These are phyloP conservation scores for Henningerozyma blattae DNA, from an alignment of 805 yeast species.

Conservation along the genomic window DNA sequence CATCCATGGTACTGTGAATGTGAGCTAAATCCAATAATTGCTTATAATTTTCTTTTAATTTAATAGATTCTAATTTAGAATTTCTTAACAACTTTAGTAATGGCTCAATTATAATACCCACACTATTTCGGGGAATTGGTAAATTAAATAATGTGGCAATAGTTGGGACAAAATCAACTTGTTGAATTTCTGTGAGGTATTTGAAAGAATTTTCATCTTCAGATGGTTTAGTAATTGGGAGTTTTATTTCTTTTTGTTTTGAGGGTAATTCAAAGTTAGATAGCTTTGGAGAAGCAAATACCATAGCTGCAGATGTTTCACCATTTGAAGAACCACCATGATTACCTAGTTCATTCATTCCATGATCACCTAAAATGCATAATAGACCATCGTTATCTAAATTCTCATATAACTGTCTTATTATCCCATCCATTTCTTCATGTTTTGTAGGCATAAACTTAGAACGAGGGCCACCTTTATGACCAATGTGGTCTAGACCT, in stretches of 20 bases:
- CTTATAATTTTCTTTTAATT: conserved; percentile 37
- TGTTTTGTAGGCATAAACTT: conserved; percentile 75
- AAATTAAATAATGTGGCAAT: conserved; percentile 66
- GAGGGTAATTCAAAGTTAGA: conserved; percentile 13
- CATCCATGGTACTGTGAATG: conserved; percentile 2
- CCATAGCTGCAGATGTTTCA: conserved; percentile 80
- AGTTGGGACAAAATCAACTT: conserved; percentile 91
- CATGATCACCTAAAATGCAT: conserved; percentile 85
- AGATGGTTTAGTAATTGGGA: conserved; percentile 5
- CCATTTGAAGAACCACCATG: conserved; percentile 94
- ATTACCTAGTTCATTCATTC: conserved; percentile 91
- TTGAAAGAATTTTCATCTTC: conserved; percentile 31
- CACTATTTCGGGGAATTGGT: conserved; percentile 83
- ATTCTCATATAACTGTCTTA: conserved; percentile 38
- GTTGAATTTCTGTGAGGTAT: conserved; percentile 54
- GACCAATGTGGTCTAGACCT: conserved; percentile 96
- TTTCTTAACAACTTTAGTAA: conserved; percentile 44
- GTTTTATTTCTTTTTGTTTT: conserved; percentile 6
- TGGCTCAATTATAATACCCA: conserved; percentile 58
- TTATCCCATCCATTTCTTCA: conserved; percentile 68
- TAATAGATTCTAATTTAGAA: conserved; percentile 20
- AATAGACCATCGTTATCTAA: conserved; percentile 44
- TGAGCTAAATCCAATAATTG: conserved; percentile 34
- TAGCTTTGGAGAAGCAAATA: conserved; percentile 56
- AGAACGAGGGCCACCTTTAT: conserved; percentile 85